Conservation (phyloP, 805 yeast species). For the Priceomyces carsonii region DNA sequence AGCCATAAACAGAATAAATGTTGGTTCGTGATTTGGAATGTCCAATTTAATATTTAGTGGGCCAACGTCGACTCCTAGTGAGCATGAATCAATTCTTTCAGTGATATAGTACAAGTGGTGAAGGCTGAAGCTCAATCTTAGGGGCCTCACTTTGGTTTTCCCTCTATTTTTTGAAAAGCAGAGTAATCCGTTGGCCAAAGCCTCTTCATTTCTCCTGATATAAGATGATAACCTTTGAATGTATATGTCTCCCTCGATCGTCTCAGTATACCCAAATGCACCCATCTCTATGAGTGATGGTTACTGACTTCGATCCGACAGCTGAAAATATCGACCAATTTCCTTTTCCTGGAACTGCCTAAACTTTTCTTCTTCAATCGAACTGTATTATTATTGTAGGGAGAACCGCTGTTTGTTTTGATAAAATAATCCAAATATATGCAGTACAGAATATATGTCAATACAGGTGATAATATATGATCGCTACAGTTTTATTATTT, state of each 20-base stretch:
- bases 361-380: too few species aligned
- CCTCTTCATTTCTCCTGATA: conserved; percentile 56
- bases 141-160: conserved; percentile 44
- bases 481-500: too few species aligned
- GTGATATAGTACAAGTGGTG: conserved; percentile 64
- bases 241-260: conserved; percentile 59
- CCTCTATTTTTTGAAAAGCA: conserved; percentile 47
- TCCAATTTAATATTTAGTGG: conserved; percentile 63
- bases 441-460: too few species aligned
- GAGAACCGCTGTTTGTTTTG: too few species aligned
- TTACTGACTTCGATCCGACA: too few species aligned
- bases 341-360: too few species aligned
- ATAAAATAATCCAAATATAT: too few species aligned
- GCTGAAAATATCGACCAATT: too few species aligned
- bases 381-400: too few species aligned
- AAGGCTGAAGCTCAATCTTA: conserved; percentile 56
- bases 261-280: conserved; percentile 30
- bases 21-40: conserved; percentile 54
- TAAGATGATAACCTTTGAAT: conserved; percentile 54
- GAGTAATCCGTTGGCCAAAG: conserved; percentile 57
- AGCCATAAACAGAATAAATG: conserved; percentile 58
- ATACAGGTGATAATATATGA: too few species aligned
- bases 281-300: conserved; percentile 17
- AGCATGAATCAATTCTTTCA: conserved; percentile 55
- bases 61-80: conserved; percentile 53